phyloP scores from a whole-genome alignment of 2,329 filamentous ascomycete genomes.

The Trichoderma sp. region DNA sequence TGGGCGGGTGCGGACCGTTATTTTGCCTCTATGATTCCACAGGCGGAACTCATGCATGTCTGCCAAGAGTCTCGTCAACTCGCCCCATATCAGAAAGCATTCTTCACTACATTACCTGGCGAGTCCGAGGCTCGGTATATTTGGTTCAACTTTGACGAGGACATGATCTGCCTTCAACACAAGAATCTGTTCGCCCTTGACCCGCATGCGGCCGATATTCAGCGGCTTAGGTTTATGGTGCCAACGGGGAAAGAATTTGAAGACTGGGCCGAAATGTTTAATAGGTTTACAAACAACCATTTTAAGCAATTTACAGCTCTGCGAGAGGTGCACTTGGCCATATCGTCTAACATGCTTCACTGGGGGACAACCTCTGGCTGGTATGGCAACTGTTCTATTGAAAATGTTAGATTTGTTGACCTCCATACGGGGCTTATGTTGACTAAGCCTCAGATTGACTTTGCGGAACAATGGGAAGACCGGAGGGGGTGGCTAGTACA shows the following conservation, averaged over 20 bases:
- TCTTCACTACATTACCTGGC: constrained; percentile 10
- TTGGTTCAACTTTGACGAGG: constrained; percentile 28
- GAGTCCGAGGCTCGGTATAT: constrained; percentile 24
- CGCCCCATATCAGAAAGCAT: constrained; percentile 23
- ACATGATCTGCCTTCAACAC: constrained; percentile 27
- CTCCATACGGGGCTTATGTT: constrained; percentile 24
- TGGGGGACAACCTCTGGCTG: constrained; percentile 10
- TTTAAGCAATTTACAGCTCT: constrained; percentile 22
- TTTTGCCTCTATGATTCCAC: constrained; percentile 5
- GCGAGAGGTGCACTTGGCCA: constrained; percentile 25
- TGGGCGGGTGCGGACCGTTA: neutral
- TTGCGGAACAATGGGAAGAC: neutral
- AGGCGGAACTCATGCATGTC: constrained; percentile 20
- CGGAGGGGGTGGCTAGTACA: constrained; percentile 16
- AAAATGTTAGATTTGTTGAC: constrained; percentile 28
- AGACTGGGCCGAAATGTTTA: neutral
- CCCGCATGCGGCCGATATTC: constrained; percentile 26
- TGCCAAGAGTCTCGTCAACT: constrained; percentile 22
- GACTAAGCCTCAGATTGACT: constrained; percentile 16
- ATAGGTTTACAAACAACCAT: too few relatives aligned
- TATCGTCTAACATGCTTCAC: neutral
- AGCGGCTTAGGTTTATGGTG: constrained; percentile 25
- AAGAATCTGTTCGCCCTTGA: neutral
- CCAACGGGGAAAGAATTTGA: neutral
- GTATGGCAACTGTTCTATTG: constrained; percentile 3